Base-by-base conservation (phyloP, 2,329 filamentous ascomycete genomes). In the Sporothrix luriei region DNA sequence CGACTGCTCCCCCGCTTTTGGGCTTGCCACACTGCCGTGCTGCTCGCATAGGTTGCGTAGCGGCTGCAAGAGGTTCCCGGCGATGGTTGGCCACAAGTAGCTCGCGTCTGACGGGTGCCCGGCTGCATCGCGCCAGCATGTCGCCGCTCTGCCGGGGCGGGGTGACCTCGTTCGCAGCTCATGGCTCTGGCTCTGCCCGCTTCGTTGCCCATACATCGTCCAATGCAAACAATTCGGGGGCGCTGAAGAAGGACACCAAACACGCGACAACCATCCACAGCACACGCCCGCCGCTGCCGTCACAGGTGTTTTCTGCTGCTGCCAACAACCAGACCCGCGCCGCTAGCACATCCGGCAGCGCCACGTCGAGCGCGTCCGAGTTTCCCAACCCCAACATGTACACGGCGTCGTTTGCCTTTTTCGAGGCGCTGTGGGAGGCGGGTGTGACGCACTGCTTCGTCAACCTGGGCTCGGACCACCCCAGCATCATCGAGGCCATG, bases 391-490 rank as follows among this genome's bases (percentile, higher is more conserved):
- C 57, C 71, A 78, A 78, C 24, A 84, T 84, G 82, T 91, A 94
- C 77, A 94, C 91, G 10, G 87, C 91, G 14, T 92, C 91, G 0
- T 91, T 89, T 75, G 91, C 91, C 78, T 93, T 94, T 79, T 93
- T 94, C 73, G 91, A 94, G 82, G 90, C 90, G 43, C 80, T 94
- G 64, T 92, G 89, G 88, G 90, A 92, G 77, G 86, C 85, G 54
- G 86, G 86, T 21, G 81, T 88, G 54, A 84, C 84, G 48, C 84
- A 88, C 76, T 84, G 85, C 79, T 84, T 84, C 68, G 85, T 88
- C 69, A 88, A 88, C 75, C 81, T 88, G 19, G 86, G 86, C 24
- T 86, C 83, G 19, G 86, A 88, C 77, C 86, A 91, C 75, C 89
- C 90, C 1, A 87, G 86, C 71, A 90, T 92, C 76, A 86, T 92